Base-by-base conservation (phyloP, 2,329 filamentous ascomycete species). In the Epichloe bromicola region DNA sequence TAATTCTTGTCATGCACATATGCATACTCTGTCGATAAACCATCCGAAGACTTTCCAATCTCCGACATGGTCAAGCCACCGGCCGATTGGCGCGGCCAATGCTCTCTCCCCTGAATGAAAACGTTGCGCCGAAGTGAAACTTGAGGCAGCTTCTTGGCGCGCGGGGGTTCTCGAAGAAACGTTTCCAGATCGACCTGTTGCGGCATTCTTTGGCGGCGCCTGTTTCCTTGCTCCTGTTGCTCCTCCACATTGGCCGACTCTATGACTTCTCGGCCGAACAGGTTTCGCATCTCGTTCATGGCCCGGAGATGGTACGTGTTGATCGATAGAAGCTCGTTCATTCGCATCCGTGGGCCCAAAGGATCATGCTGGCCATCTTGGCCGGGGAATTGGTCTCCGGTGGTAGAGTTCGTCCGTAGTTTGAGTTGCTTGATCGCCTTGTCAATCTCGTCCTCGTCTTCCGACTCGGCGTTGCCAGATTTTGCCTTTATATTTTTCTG, bases 81-180 rank as follows among this genome's bases (percentile, higher is more conserved):
- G 36, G 85, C 83, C 1, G 88, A 80, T 48, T 83, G 82, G 34
- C 80, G 75, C 3, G 89, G 90, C 90, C 90, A 96, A 48, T 86
- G 81, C 56, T 93, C 88, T 61, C 88, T 90, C 46, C 87, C 88
- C 58, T 89, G 85, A 53, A 95, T 81, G 61, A 95, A 91, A 12
- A 87, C 76, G 61, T 95, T 96, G 37, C 85, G 79, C 43, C 86
- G 79, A 33, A 87, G 72, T 19, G 85, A 82, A 34, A 88, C 74
- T 49, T 88, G 83, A 1, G 82, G 79, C 48, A 93, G 73, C 58
- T 79, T 82, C 58, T 80, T 77, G 4, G 60, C 59, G 1, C 76
- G 75, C 23, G 79, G 75, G 15, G 76, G 77, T 5, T 75, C 71
- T 51, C 70, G 72, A 23, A 80, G 66, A 53, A 70, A 78, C 0